These are phyloP conservation scores for Colletotrichum liaoningense DNA, from an alignment of 2,329 filamentous ascomycete genomes.

Conservation along the genomic window DNA sequence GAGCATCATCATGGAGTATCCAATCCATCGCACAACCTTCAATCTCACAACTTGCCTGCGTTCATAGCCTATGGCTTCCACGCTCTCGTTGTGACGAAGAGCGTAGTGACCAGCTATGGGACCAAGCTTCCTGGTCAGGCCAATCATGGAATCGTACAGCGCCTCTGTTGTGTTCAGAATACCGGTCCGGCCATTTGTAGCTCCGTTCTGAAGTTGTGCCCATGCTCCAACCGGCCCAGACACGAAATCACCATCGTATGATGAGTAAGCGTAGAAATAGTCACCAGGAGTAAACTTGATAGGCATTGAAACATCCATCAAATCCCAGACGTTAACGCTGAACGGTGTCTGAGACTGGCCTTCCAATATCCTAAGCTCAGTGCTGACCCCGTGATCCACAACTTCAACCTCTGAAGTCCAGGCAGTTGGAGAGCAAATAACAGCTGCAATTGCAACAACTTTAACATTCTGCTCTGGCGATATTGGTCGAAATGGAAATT, in stretches of 20 bases:
- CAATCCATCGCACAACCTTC: background rate
- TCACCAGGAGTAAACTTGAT: background rate
- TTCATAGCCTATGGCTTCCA: background rate
- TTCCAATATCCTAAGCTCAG: background rate
- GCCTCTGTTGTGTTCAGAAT: background rate
- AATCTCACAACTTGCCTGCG: background rate
- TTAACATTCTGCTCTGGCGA: too few relatives aligned
- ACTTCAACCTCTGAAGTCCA: constrained; percentile 5
- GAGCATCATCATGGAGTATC: background rate
- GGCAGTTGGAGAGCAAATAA: constrained; percentile 3
- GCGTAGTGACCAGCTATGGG: background rate
- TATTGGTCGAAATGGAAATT: too few relatives aligned
- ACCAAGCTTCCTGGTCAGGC: background rate
- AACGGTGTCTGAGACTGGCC: background rate
- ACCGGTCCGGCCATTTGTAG: background rate
- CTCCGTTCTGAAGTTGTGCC: background rate
- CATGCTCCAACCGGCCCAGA: background rate
- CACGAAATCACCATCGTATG: background rate
- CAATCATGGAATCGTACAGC: background rate
- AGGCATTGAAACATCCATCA: too few relatives aligned
- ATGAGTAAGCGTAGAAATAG: background rate
- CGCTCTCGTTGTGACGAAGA: background rate
- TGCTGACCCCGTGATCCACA: background rate
- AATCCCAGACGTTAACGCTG: too few relatives aligned
- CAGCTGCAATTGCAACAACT: background rate